These are phyloP conservation scores for Candida tetrigidarum DNA, from an alignment of 1,139 yeast genomes.

Conservation along the genomic window DNA sequence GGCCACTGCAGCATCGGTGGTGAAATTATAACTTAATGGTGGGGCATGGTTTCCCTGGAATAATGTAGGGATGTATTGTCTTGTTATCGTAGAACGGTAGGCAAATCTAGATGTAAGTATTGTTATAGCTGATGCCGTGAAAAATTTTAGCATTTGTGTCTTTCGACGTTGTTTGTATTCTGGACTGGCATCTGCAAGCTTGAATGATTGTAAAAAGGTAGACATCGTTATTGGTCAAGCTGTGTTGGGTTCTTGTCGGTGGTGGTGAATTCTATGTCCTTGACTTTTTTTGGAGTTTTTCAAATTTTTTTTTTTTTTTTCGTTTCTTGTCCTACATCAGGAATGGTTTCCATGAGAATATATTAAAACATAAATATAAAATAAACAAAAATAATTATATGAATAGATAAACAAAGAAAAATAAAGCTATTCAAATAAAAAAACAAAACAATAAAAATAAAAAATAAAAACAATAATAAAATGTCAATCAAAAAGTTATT, in stretches of 20 bases:
- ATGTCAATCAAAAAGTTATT: conserved; percentile 6
- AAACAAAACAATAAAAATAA: not conserved
- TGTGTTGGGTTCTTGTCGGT: not conserved
- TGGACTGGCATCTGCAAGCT: conserved; percentile 40
- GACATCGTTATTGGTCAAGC: not conserved
- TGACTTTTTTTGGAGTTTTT: not conserved
- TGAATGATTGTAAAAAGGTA: conserved; percentile 23
- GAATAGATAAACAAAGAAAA: conserved; percentile 3
- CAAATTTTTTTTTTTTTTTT: not conserved
- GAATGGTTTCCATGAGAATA: not conserved
- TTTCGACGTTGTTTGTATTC: conserved; percentile 62
- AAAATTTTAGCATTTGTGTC: conserved; percentile 71
- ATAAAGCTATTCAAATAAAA: not conserved
- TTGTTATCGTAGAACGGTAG: conserved; percentile 69
- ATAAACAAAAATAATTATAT: not conserved
- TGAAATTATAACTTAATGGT: conserved; percentile 72
- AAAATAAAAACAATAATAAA: conserved; percentile 4
- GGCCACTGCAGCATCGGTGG: conserved; percentile 86
- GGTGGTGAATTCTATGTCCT: not conserved
- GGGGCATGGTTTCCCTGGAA: conserved; percentile 90
- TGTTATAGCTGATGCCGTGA: conserved; percentile 74
- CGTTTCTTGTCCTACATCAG: not conserved
- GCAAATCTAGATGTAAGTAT: conserved; percentile 76
- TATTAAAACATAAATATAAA: conserved; percentile 2
- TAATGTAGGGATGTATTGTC: conserved; percentile 77